Percentiles rank a stretch among this genome's conserved stretches.
phyloP scores from a whole-genome alignment of 2,329 filamentous ascomycete genomes.

The Ophiosphaerella korrae region DNA sequence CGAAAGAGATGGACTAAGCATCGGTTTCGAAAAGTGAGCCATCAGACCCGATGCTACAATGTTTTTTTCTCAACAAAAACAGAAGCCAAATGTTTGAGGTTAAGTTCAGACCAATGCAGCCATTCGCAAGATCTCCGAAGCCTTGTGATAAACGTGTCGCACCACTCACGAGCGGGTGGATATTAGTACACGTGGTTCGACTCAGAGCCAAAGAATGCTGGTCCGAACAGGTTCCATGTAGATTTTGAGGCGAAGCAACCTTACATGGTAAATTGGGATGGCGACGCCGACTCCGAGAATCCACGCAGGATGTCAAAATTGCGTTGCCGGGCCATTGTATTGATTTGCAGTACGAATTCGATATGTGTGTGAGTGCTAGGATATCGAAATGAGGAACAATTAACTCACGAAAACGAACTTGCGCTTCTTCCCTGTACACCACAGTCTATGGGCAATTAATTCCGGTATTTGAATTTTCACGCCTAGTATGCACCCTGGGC shows the following conservation, averaged over 20 bases:
- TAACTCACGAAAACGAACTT: constrained; percentile 63
- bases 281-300: constrained; percentile 72
- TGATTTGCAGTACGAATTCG: constrained; percentile 74
- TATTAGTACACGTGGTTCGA: constrained; percentile 47
- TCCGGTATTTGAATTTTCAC: constrained; percentile 72
- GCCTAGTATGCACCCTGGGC: constrained; percentile 76
- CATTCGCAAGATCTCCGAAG: constrained; percentile 24
- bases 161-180: constrained; percentile 44
- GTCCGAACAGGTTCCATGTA: constrained; percentile 26
- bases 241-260: constrained; percentile 44
- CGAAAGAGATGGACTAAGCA: no score
- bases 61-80: not conserved
- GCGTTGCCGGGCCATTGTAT: constrained; percentile 80
- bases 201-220: constrained; percentile 26
- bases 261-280: constrained; percentile 77
- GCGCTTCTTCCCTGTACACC: constrained; percentile 86
- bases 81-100: not conserved
- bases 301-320: constrained; percentile 69
- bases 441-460: constrained; percentile 79
- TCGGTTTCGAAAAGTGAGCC: not conserved
- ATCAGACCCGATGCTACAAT: constrained; percentile 13
- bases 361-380: constrained; percentile 75
- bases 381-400: not conserved
- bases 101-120: constrained; percentile 7
- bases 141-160: constrained; percentile 30